Conservation (phyloP, 2,329 filamentous ascomycete genomes). For the Aspergillus awamori region DNA sequence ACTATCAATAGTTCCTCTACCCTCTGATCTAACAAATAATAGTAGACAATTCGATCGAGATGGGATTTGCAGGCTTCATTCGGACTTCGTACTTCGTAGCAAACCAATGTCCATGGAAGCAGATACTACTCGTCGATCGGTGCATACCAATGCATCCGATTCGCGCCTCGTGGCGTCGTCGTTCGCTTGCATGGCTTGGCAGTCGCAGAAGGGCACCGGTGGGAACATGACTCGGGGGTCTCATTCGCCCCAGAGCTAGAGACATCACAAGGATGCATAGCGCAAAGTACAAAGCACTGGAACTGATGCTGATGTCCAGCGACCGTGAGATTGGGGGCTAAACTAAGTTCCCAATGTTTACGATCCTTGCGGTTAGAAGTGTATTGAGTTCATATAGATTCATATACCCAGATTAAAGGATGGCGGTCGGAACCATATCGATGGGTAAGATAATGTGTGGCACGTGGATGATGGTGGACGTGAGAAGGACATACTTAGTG, state of each 20-base stretch:
- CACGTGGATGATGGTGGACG: not conserved
- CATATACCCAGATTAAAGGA: not conserved
- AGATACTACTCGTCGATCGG: slow-evolving; percentile 22
- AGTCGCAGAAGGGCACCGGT: slow-evolving; percentile 9
- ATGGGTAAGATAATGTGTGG: not conserved
- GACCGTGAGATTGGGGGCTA: not conserved
- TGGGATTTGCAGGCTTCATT: not conserved
- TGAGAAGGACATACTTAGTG: not conserved
- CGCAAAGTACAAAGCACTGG: no score
- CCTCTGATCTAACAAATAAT: not conserved
- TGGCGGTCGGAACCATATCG: not conserved
- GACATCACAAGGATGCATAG: not conserved
- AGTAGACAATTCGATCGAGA: not conserved
- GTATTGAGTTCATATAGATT: not conserved
- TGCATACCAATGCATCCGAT: slow-evolving; percentile 21
- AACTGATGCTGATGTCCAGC: not conserved
- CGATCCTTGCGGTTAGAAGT: not conserved
- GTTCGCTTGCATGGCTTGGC: slow-evolving; percentile 15
- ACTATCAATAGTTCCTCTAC: not conserved
- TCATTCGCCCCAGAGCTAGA: not conserved
- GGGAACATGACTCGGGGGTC: slow-evolving; percentile 9
- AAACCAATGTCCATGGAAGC: not conserved
- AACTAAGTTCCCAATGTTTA: not conserved
- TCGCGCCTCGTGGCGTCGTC: slow-evolving; percentile 24
- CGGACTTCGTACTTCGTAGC: not conserved